Base-by-base conservation (phyloP, 768 basidiomycete species). In the Trametes villosa region DNA sequence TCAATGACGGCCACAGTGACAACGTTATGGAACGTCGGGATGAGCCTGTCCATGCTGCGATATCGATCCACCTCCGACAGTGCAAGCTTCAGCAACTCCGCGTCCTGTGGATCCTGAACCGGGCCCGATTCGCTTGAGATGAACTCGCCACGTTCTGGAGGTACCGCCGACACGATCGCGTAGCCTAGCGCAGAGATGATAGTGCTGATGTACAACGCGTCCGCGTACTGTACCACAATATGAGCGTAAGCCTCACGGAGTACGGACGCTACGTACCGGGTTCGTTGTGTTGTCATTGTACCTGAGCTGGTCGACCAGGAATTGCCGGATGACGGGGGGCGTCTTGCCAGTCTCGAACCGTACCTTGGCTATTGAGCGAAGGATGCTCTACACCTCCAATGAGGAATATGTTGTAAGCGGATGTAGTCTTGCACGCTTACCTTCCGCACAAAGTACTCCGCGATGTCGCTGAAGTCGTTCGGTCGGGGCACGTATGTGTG, bases 251-350 rank as follows among this genome's bases (percentile, higher is more conserved):
- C 22, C 2, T 26, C 13, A 5, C 15, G 2, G 11, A 4, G 20
- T n/a, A 18, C 15, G 1, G 11, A 36, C 22, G 49, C 34, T 24
- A 75, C 92, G 70, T 65, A 96, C 95, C 41, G 84, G 81, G 71
- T 96, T 97, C 20, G 86, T 83, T 3, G 94, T 93, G 72, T 98
- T 98, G 73, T 98, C 96, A 71, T 98, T 98, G 72, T 93, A 94
- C 12, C 89, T 86, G n/a, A 98, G 79, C 64, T 96, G 89, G 71
- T 97, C 95, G 62, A 96, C 88, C 30, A 98, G 79, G 69, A 97
- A 92, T 61, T 87, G 88, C 46, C 93, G 85, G 15, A 96, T 90
- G 53, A 95, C 86, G 0, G 88, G 83, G 13, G 92, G 92, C 0
- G 93, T 88, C 72, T 92, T 94, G 33, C 93, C 91, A 56, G 89